Evolutionary conservation across 2,329 filamentous ascomycete genomes (phyloP), one percentile per base, ranked within the genome.

Genomic region (Lasiodiplodia sp.): DNA sequence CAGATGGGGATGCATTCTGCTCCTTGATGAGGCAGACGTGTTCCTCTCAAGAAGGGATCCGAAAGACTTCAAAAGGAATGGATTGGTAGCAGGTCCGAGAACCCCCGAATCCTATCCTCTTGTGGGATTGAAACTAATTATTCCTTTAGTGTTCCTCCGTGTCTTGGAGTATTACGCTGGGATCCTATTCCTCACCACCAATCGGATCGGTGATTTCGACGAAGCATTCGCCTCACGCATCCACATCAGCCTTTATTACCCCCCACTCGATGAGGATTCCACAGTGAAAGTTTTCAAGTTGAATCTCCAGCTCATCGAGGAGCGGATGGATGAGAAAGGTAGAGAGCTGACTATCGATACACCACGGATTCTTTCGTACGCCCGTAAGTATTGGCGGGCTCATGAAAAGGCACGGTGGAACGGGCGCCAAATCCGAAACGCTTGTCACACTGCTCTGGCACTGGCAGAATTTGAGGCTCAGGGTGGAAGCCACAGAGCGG

Each of bases 111-210:
- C n/a, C n/a, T n/a, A n/a, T n/a, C n/a, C n/a, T n/a, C n/a, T 25
- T 4, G 4, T 25, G 2, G 25, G 25, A 25, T 25, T 25, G 10
- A 7, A 1, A 28, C 10, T 25, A 11, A 8, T 14, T 4, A 0
- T 6, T 16, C 1, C 0, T 34, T 0, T 2, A 74, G 73, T 57
- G 0, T 69, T 69, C 47, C 23, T 69, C 2, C 58, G 67, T 2
- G 28, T 34, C 5, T 21, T 69, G 25, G 67, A 69, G 21, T 69
- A 66, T 4, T 66, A 56, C 6, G 37, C 68, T 1, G 76, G 77
- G 44, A 74, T 75, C 52, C 72, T 79, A 65, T 78, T 79, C 57
- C 72, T 79, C 6, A 79, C 78, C 7, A 79, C 75, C 0, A 78
- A 78, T 34, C 75, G 77, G 11, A 70, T 78, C 0, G 73, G 74